phyloP scores from a whole-genome alignment of 129 eudicot genomes.

The Heracleum sosnowskyi region DNA sequence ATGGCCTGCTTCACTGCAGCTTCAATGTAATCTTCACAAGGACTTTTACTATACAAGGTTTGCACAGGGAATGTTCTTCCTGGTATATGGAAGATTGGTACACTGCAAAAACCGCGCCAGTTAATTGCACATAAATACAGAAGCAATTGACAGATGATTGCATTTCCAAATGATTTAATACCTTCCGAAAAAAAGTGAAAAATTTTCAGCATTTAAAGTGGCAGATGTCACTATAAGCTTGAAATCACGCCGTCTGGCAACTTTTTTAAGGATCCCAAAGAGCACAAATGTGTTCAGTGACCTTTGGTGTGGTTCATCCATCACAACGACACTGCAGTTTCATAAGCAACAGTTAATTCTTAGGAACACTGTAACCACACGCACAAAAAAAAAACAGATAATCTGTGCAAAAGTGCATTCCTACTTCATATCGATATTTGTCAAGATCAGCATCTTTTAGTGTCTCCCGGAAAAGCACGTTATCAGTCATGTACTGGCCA shows the following conservation, averaged over 20 bases:
- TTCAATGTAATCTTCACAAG: conserved; percentile 73
- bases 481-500: conserved; percentile 69
- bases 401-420: not conserved
- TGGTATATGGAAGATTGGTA: conserved; percentile 67
- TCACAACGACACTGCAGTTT: conserved; percentile 49
- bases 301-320: conserved; percentile 80
- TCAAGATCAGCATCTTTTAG: conserved; percentile 69
- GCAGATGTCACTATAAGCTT: conserved; percentile 76
- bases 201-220: conserved; percentile 61
- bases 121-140: not conserved
- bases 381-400: not conserved
- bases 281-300: conserved; percentile 59
- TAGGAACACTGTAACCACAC: not conserved
- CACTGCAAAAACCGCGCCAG: conserved; percentile 29
- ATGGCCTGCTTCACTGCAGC: conserved; percentile 69
- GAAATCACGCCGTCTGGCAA: conserved; percentile 64
- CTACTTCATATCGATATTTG: conserved; percentile 49
- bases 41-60: conserved; percentile 50
- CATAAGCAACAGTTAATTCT: not conserved
- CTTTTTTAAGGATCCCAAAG: conserved; percentile 62
- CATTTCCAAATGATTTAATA: conserved; percentile 7
- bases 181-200: conserved; percentile 67
- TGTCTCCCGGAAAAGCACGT: conserved; percentile 66
- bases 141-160: not conserved
- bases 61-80: conserved; percentile 66